Evolutionary conservation across 2,329 filamentous ascomycete species (phyloP).

Genomic region (Clonostachys solani): DNA sequence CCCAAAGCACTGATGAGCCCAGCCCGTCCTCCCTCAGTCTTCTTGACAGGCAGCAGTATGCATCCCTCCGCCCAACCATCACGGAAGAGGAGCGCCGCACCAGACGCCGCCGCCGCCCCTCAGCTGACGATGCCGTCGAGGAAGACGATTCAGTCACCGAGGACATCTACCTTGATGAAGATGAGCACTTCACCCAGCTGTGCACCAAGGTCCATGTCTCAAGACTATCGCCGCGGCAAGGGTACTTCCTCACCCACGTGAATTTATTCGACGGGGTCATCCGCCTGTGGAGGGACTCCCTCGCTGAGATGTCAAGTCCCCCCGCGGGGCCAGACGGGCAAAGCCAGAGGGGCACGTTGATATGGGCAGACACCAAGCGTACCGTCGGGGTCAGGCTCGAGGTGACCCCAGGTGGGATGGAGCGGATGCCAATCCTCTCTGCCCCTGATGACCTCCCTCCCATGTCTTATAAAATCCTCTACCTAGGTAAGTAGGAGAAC

Average conservation of each 20-base stretch:
- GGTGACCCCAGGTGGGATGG: slow-evolving; percentile 34
- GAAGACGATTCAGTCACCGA: slow-evolving; percentile 42
- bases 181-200: slow-evolving; percentile 72
- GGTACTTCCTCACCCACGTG: slow-evolving; percentile 60
- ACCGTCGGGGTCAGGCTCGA: slow-evolving; percentile 66
- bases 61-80: slow-evolving; percentile 63
- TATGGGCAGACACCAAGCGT: slow-evolving; percentile 64
- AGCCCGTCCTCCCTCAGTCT: slow-evolving; percentile 32
- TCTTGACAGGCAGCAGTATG: slow-evolving; percentile 50
- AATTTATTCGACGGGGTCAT: slow-evolving; percentile 65
- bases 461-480: slow-evolving; percentile 66
- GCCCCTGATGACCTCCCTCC: slow-evolving; percentile 58
- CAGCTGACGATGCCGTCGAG: slow-evolving; percentile 7
- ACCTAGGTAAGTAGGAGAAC: slow-evolving; percentile 56
- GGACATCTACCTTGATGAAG: slow-evolving; percentile 62
- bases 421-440: slow-evolving; percentile 48
- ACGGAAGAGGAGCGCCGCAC: slow-evolving; percentile 43
- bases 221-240: slow-evolving; percentile 55
- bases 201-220: slow-evolving; percentile 66
- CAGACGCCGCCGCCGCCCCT: neutral
- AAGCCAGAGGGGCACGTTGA: slow-evolving; percentile 26
- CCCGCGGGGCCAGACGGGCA: neutral
- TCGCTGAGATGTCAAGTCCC: slow-evolving; percentile 36
- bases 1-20: slow-evolving; percentile 11
- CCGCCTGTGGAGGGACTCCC: slow-evolving; percentile 70